Percentiles rank a stretch among this genome's conserved stretches.
Evolutionary conservation across 257 asterid species (phyloP).

Genomic region (Solanum piurae): DNA sequence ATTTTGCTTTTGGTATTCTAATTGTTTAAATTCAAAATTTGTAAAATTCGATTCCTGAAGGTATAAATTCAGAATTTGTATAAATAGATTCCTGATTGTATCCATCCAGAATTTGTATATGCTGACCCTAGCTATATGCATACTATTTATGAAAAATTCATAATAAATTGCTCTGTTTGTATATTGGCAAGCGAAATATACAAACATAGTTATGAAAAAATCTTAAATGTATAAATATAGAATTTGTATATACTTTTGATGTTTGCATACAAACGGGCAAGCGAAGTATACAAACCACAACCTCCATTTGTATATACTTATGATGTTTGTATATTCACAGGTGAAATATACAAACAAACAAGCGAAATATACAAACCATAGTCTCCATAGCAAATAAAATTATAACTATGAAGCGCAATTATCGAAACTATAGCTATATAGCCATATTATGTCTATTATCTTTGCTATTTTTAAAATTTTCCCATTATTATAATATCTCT

Average conservation of each 20-base stretch:
- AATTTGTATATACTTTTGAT: too few species aligned
- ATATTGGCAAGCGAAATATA: background rate
- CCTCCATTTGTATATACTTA: background rate
- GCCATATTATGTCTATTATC: too few species aligned
- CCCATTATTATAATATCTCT: background rate
- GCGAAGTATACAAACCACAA: background rate
- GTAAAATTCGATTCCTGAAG: background rate
- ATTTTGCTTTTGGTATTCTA: background rate
- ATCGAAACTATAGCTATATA: too few species aligned
- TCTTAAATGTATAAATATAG: too few species aligned
- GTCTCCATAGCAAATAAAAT: too few species aligned
- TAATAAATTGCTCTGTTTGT: too few species aligned
- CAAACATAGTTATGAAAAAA: background rate
- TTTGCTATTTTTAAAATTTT: too few species aligned
- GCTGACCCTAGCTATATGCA: background rate
- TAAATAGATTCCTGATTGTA: background rate
- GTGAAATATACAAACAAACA: background rate
- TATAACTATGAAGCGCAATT: accelerated
- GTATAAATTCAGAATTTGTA: background rate
- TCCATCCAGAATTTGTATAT: background rate
- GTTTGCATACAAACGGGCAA: background rate
- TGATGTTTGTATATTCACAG: background rate
- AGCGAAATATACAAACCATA: background rate
- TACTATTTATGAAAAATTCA: too few species aligned
- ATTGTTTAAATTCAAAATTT: background rate